Conservation (phyloP, 768 basidiomycete genomes). For the Pisolithus marmoratus region DNA sequence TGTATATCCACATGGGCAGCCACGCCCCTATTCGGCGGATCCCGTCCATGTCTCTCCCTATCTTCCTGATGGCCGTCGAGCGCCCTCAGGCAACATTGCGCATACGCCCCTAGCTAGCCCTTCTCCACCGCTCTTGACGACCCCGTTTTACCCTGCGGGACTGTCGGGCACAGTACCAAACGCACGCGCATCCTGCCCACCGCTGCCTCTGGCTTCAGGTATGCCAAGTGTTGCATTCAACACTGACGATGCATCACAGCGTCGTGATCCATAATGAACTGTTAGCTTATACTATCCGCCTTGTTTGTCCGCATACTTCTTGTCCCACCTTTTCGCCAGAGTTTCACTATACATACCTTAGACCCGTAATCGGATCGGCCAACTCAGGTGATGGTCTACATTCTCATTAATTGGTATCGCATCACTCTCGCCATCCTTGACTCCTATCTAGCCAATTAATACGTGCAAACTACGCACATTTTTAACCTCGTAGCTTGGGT, state of each 20-base stretch:
- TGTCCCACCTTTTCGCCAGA: too few species aligned
- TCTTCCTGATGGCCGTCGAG: constrained; percentile 7
- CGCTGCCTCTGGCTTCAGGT: constrained; percentile 9
- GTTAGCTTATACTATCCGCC: neutral
- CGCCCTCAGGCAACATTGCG: constrained; percentile 1
- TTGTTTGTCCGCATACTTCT: too few species aligned
- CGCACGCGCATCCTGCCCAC: constrained; percentile 5
- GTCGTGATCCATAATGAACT: constrained; percentile 4
- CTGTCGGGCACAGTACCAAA: neutral
- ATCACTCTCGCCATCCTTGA: constrained; percentile 12
- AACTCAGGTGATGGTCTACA: constrained; percentile 4
- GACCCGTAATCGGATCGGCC: constrained; percentile 2
- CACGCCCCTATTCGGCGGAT: constrained; percentile 17
- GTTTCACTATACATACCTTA: too few species aligned
- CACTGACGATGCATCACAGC: constrained; percentile 6
- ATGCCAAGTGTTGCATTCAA: constrained; percentile 14
- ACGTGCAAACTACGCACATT: neutral
- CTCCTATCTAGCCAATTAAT: too few species aligned
- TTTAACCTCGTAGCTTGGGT: too few species aligned
- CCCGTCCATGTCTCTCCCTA: constrained; percentile 12
- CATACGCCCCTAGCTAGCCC: constrained; percentile 12
- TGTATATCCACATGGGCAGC: constrained; percentile 7
- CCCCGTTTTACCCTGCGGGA: constrained; percentile 26
- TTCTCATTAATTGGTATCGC: constrained; percentile 12
- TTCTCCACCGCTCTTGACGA: constrained; percentile 23